Evolutionary conservation across 495 filamentous ascomycete species (phyloP), one percentile per base, ranked within the genome.

Genomic region (Hypoxylon lienhwacheense): DNA sequence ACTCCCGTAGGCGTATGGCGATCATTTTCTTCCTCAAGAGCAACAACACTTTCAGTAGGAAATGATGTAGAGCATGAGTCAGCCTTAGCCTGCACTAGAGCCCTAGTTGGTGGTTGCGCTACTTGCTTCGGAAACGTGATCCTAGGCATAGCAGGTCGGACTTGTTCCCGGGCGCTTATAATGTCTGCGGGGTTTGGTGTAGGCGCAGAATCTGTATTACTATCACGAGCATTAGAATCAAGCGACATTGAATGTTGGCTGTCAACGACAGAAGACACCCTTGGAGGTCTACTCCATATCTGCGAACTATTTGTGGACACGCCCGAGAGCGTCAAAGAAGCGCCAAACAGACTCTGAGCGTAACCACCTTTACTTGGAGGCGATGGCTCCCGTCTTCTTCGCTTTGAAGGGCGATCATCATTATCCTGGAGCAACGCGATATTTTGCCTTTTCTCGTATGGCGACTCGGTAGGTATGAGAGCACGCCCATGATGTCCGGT

Each of bases 401-500:
- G 65, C 61, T 77, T 78, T 3, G 55, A 20, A 4, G 74, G 55
- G 15, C 63, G 61, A 5, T 53, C 2, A 8, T 48, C 62, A 2
- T 55, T 36, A 8, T 53, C 20, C 7, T 48, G 59, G 14, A 53
- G 47, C 2, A 47, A 54, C 20, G 52, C 49, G 35, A 17, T 25
- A 32, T 54, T 67, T 42, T 74, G 72, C 21, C 74, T 68, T 29
- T 76, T 71, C 54, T 81, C 78, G 36, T 77, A 81, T 0, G 78
- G 78, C 1, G 78, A 80, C 32, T 72, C 70, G 24, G 50, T 67
- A 1, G 75, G 70, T 4, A 80, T 55, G 4, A 69, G 37, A 26
- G 79, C 79, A 36, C 77, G 77, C 7, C 77, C 77, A 61, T 80
- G 69, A 35, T 78, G 77, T 1, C 78, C 72, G 10, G 69, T 72